Conservation (phyloP, 495 filamentous ascomycete genomes). For the Aspergillus homomorphus region DNA sequence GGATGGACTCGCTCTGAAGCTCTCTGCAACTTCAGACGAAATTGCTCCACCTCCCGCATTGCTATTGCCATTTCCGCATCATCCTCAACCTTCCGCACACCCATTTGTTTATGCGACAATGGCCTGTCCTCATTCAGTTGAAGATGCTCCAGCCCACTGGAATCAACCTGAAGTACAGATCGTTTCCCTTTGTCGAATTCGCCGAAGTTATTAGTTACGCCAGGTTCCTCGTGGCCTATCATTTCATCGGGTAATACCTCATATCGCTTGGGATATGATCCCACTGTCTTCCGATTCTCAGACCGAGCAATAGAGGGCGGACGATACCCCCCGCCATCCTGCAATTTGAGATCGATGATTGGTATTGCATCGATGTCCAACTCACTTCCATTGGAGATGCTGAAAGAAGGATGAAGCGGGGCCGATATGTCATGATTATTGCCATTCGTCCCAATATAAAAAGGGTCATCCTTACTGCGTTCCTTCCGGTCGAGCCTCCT, state of each 20-base stretch:
- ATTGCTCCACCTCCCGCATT: constrained; percentile 77
- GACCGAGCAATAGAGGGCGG: constrained; percentile 7
- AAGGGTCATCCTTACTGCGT: constrained; percentile 87
- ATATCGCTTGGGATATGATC: constrained; percentile 44
- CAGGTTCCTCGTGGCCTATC: constrained; percentile 29
- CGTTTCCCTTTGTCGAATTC: constrained; percentile 45
- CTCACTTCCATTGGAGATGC: constrained; percentile 63
- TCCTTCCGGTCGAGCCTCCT: constrained; percentile 66
- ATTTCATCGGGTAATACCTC: constrained; percentile 62
- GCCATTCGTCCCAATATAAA: constrained; percentile 72
- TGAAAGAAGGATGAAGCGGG: constrained; percentile 68
- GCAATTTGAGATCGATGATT: constrained; percentile 84
- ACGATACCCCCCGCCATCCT: constrained; percentile 33
- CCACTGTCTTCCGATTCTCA: constrained; percentile 20
- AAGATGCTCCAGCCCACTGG: constrained; percentile 67
- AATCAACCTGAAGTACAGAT: constrained; percentile 76
- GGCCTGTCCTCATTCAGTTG: constrained; percentile 45
- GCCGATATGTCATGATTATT: constrained; percentile 54
- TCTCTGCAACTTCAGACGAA: constrained; percentile 87
- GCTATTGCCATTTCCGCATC: constrained; percentile 83
- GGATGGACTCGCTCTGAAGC: constrained; percentile 77
- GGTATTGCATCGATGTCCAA: constrained; percentile 92
- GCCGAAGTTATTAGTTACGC: constrained; percentile 27
- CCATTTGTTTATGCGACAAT: constrained; percentile 6
- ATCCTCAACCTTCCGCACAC: constrained; percentile 47